Base-by-base conservation (phyloP, 495 filamentous ascomycete species). In the Penicillium chermesinum region DNA sequence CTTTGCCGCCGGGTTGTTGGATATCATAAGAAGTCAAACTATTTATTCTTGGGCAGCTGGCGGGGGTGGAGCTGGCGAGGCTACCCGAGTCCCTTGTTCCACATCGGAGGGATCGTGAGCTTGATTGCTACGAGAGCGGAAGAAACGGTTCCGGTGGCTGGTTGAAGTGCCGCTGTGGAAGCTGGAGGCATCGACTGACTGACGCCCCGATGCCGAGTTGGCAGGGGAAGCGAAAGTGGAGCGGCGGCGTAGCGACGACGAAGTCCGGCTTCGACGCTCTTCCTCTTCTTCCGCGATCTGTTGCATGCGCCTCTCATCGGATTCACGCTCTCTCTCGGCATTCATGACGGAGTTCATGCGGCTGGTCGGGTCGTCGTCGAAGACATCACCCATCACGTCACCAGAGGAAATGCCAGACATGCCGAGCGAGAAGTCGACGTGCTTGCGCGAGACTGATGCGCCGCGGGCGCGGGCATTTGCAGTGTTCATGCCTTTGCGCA, bases 351-450 rank as follows among this genome's bases (percentile, higher is more conserved):
- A 30, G 25, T 30, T 30, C 25, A 30, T 30, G 5, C 25, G 25
- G 25, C 5, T 30, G 25, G 5, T 30, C 25, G 25, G 25, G 42
- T 65, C 71, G 48, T 81, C 78, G 46, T 84, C 80, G 55, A 81
- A 86, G 3, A 89, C 76, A 54, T 91, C 86, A 41, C 80, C 84
- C 59, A 80, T 79, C 25, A 84, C 59, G 51, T 86, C 85, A 30
- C 70, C 75, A 8, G 78, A 72, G 10, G 73, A 71, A 17, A 85
- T 67, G 46, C 77, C 73, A 30, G 70, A 72, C 69, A 87, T 85
- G 19, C 86, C 86, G 5, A 88, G 72, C 4, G 84, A 86, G 66
- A 89, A 89, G 57, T 89, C 87, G 21, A 88, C 82, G 20, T 85
- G 82, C 34, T 81, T 82, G 41, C 72, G 73, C 1, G 75, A 71